phyloP scores from a whole-genome alignment of 2,329 filamentous ascomycete species.

The Fusarium odoratissimum region DNA sequence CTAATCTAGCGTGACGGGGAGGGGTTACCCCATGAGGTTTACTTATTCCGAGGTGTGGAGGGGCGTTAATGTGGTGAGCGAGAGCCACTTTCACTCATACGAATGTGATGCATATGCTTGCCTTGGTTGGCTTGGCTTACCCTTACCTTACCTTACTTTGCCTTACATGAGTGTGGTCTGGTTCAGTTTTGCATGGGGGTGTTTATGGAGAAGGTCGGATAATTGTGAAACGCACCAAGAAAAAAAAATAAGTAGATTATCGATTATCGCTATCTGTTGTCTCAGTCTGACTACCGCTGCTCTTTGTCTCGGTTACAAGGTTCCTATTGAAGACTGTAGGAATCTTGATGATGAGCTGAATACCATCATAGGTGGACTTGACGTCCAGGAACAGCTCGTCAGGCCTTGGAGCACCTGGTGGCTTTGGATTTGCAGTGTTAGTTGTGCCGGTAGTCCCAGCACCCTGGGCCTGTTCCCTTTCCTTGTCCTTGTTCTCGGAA shows the following conservation, averaged over 20 bases:
- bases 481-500: slow-evolving; percentile 14
- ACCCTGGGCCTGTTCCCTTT: slow-evolving; percentile 1
- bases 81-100: slow-evolving; percentile 20
- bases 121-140: slow-evolving; percentile 16
- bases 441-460: neutral
- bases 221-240: slow-evolving; percentile 36
- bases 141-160: neutral
- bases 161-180: slow-evolving; percentile 8
- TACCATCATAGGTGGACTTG: slow-evolving; percentile 67
- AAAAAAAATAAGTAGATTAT: slow-evolving; percentile 11
- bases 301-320: slow-evolving; percentile 20
- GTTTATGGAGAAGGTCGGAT: slow-evolving; percentile 8
- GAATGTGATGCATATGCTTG: slow-evolving; percentile 26
- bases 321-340: slow-evolving; percentile 63
- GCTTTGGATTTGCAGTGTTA: slow-evolving; percentile 41
- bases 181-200: slow-evolving; percentile 20
- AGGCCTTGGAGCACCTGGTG: slow-evolving; percentile 50
- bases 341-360: slow-evolving; percentile 68
- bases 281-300: slow-evolving; percentile 20
- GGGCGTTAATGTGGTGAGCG: neutral
- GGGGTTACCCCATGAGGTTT: slow-evolving; percentile 40
- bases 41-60: slow-evolving; percentile 32
- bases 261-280: slow-evolving; percentile 26
- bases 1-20: slow-evolving; percentile 37
- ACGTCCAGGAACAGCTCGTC: slow-evolving; percentile 68